Percentiles rank a stretch among this genome's conserved stretches.
These are phyloP conservation scores for Chrysochromulina parva DNA, from an alignment of 78 protist genomes.

Conservation along the genomic window DNA sequence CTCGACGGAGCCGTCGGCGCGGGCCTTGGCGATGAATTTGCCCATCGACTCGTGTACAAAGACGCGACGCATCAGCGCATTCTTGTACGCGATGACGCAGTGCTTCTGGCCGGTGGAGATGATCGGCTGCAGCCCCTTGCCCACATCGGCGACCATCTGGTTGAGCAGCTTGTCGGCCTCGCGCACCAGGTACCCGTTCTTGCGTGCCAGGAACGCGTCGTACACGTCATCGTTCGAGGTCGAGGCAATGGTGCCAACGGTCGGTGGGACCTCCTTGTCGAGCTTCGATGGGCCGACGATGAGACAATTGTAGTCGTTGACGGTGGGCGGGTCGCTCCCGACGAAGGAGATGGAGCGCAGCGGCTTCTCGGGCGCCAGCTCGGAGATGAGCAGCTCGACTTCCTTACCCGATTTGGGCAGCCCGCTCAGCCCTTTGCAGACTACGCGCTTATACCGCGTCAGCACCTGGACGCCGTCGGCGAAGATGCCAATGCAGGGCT, in stretches of 20 bases:
- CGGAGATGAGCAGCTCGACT: no score
- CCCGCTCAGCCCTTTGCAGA: no score
- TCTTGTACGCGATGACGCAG: background rate
- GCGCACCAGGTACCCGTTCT: background rate
- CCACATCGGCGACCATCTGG: background rate
- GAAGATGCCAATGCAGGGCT: no score
- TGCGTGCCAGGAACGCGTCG: background rate
- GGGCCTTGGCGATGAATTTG: background rate
- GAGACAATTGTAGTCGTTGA: background rate
- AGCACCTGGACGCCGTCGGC: no score
- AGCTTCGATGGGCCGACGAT: background rate
- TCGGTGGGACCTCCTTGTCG: background rate
- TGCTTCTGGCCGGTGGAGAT: background rate
- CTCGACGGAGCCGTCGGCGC: background rate
- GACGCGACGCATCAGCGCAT: background rate
- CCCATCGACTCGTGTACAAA: constrained; percentile 13
- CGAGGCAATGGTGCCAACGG: background rate
- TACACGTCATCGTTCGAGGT: background rate
- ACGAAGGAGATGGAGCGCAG: no score
- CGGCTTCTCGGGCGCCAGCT: no score
- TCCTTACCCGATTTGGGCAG: no score
- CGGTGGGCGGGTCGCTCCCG: no score
- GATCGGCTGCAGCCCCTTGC: background rate
- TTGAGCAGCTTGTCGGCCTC: constrained; percentile 5
- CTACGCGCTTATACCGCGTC: no score